A percentile compares a stretch with the other conserved stretches of the same genome.
Evolutionary conservation across 108 stramenopile genomes (phyloP).

Genomic region (Discostella stelligeroides): DNA sequence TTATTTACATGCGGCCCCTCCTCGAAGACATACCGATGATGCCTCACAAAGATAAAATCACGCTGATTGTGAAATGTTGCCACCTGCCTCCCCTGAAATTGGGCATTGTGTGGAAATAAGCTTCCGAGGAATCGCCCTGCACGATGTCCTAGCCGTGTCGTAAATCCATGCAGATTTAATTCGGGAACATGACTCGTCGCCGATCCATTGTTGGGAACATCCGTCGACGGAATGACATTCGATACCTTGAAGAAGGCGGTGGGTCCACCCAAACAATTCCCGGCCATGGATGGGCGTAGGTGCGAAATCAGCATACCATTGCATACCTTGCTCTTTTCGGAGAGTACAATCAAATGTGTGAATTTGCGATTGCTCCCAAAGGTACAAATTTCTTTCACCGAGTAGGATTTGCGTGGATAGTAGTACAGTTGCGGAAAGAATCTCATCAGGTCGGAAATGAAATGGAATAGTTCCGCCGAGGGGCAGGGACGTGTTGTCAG

Average conservation of each 20-base stretch:
- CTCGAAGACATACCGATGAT: constrained; percentile 94
- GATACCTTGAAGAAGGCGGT: constrained; percentile 99
- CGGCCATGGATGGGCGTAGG: constrained; percentile 61
- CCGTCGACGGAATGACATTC: constrained; percentile 85
- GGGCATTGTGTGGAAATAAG: constrained; percentile 95
- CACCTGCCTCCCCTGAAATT: constrained; percentile 97
- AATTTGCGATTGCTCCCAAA: constrained; percentile 94
- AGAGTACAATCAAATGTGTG: constrained; percentile 95
- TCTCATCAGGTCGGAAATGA: constrained; percentile 92
- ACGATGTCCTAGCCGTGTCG: constrained; percentile 96
- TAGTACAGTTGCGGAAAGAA: constrained; percentile 95
- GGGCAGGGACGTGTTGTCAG: constrained; percentile 97
- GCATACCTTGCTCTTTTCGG: constrained; percentile 94
- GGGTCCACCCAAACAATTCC: constrained; percentile 80
- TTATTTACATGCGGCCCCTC: constrained; percentile 65
- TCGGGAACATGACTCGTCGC: constrained; percentile 92
- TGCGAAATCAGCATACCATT: constrained; percentile 93
- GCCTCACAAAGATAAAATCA: constrained; percentile 98
- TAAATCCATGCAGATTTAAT: constrained; percentile 97
- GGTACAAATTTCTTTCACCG: constrained; percentile 93
- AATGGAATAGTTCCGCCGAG: constrained; percentile 88
- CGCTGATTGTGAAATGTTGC: constrained; percentile 99
- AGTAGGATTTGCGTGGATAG: constrained; percentile 93
- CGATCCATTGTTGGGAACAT: constrained; percentile 90
- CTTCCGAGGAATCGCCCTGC: constrained; percentile 96